A percentile compares a stretch with the other conserved stretches of the same genome.
phyloP scores from a whole-genome alignment of 768 basidiomycete species.

The Phaeolepiota aurea region DNA sequence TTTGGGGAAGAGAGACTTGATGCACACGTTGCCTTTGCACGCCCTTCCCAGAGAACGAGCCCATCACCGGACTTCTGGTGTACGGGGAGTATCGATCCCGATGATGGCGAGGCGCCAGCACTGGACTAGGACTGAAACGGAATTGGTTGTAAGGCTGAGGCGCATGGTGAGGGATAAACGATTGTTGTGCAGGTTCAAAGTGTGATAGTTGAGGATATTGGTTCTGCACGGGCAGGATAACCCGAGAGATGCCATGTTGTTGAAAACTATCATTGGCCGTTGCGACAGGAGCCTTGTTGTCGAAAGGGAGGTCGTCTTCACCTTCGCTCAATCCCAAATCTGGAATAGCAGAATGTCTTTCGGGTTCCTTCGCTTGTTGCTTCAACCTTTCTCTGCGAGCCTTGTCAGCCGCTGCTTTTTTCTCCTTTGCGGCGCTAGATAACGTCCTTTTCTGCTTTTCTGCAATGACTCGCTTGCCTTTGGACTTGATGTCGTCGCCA shows the following conservation, averaged over 20 bases:
- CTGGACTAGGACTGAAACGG: slow-evolving; percentile 4
- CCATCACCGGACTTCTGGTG: neutral
- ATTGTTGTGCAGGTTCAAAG: neutral
- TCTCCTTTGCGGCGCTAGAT: slow-evolving; percentile 13
- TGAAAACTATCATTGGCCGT: no score
- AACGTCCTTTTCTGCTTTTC: slow-evolving; percentile 16
- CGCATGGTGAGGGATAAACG: neutral
- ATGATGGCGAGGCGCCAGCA: slow-evolving; percentile 8
- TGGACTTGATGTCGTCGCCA: slow-evolving; percentile 13
- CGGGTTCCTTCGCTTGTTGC: slow-evolving; percentile 12
- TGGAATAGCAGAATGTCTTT: neutral
- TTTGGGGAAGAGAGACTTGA: slow-evolving; percentile 16
- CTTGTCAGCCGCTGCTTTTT: slow-evolving; percentile 17
- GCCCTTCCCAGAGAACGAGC: slow-evolving; percentile 1
- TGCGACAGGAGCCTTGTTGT: no score
- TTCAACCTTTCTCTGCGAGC: slow-evolving; percentile 11
- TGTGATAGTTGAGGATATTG: slow-evolving; percentile 7
- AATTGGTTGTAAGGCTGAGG: neutral
- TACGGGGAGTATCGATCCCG: slow-evolving; percentile 29
- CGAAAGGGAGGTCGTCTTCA: neutral
- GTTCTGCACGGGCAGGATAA: slow-evolving; percentile 3
- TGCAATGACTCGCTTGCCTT: slow-evolving; percentile 8
- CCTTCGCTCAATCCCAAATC: neutral
- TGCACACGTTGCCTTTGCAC: slow-evolving; percentile 8
- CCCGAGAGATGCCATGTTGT: neutral